Base-by-base conservation (phyloP, 2,329 filamentous ascomycete species). In the Sporothrix variecibatus region DNA sequence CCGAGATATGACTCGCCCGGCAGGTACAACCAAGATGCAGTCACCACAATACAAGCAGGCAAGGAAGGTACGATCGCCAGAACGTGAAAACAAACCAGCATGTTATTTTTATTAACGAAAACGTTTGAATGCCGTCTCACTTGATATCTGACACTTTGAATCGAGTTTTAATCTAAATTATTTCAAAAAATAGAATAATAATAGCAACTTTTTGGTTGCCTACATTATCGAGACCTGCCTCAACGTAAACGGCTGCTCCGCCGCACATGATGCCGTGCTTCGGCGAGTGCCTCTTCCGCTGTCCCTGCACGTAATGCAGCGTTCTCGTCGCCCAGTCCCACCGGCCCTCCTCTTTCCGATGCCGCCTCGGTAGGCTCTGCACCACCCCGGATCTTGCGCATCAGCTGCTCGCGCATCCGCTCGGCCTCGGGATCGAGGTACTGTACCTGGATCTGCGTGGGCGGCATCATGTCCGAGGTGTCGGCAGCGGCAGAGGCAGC, bases 381-480 rank as follows among this genome's bases (percentile, higher is more conserved):
- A 9, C 56, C 76, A 12, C 78, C 80, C 74, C 80, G 73, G 81
- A 87, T 86, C 76, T 83, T 84, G 71, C 79, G 84, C 82, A 87
- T 83, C 23, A 88, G 77, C 75, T 81, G 80, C 40, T 81, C 83
- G 78, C 84, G 85, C 71, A 81, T 81, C 74, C 82, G 80, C 75
- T 83, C 80, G 2, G 86, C 87, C 23, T 87, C 84, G 0, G 86
- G 84, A 74, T 89, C 86, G 4, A 85, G 82, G 73, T 89, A 90
- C 74, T 84, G 84, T 2, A 90, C 81, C 79, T 90, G 87, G 8
- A 88, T 89, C 1, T 84, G 81, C 0, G 84, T 82, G 7, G 85
- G 86, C 7, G 79, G 76, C 15, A 34, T 73, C 15, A 34, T 73
- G 20, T 40, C 74, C 17, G 40, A 78, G 38, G 72, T 74, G 28